Evolutionary conservation across 805 yeast genomes (phyloP), one percentile per base, ranked within the genome.

Genomic region (Yarrowia sp.): DNA sequence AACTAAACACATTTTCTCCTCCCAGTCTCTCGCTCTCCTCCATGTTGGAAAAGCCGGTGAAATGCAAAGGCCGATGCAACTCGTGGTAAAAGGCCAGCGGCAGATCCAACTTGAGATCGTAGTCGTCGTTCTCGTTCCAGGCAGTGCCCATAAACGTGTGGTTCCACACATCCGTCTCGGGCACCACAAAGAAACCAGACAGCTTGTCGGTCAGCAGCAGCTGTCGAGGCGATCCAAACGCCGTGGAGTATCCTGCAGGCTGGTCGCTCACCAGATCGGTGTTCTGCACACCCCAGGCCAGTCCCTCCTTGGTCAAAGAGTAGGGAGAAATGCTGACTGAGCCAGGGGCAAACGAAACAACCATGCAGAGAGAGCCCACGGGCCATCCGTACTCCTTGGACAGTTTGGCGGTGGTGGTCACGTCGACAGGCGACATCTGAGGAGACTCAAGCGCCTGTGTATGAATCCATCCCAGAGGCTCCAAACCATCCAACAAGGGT

Each of bases 391-490:
- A 64, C 14, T 74, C 73, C 33, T 80, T 74, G 64, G 72, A 68
- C 55, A 83, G 74, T 49, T 73, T 77, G 4, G 86, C 80, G 67
- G 87, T 89, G 0, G 86, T 83, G 1, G 89, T 82, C 15, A 91
- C 85, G 71, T 94, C 98, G 42, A 83, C 78, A 0, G 97, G 87
- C 7, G 89, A 80, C 79, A 93, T 83, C 64, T 82, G 80, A 60
- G 84, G 84, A 7, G 83, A 71, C 44, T 90, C 97, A 19, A 84
- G 85, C 1, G 89, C 82, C 75, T 89, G 92, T 0, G 98, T 91
- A 75, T 94, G 98, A n/a, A 95, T 84, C 97, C 97, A 91, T 0
- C 99, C 99, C 17, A 95, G 77, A 6, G 95, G 84, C 73, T 92
- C 93, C 42, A 91, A 76, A 1, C 85, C 89, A n/a, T 82, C 80